phyloP scores from a whole-genome alignment of 139 green algal genomes.

The Chlamydomonas sp. region DNA sequence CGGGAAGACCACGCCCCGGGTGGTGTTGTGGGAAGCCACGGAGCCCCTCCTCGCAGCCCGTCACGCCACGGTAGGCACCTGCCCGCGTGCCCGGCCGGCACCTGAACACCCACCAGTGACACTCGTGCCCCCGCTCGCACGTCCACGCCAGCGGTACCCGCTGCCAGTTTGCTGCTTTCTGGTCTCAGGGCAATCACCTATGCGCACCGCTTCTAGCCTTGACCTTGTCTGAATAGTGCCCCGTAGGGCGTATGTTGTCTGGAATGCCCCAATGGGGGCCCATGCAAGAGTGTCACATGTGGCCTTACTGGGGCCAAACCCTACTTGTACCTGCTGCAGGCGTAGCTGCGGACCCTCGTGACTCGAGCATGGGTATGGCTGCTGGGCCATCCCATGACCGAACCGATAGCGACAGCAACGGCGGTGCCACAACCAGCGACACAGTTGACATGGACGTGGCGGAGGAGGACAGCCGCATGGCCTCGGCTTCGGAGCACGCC shows the following conservation, averaged over 20 bases:
- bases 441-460: conserved; percentile 53
- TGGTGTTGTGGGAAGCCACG: neutral
- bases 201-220: too few species aligned
- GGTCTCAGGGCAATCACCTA: too few species aligned
- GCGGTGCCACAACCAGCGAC: conserved; percentile 44
- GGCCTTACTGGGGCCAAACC: too few species aligned
- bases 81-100: too few species aligned
- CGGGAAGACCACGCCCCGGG: neutral
- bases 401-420: conserved; percentile 41
- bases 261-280: too few species aligned
- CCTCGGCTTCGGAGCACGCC: conserved; percentile 16
- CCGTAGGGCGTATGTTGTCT: too few species aligned
- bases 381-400: conserved; percentile 28
- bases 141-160: neutral
- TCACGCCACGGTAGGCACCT: neutral
- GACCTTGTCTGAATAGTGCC: too few species aligned
- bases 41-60: neutral
- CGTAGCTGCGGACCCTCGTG: conserved; percentile 35
- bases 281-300: too few species aligned
- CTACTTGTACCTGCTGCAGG: too few species aligned
- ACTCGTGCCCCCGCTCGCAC: too few species aligned
- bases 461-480: conserved; percentile 40
- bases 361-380: conserved; percentile 57
- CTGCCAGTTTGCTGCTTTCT: neutral
- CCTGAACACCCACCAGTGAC: too few species aligned